Base-by-base conservation (phyloP, 2,329 filamentous ascomycete genomes). In the Exophiala aquamarina region DNA sequence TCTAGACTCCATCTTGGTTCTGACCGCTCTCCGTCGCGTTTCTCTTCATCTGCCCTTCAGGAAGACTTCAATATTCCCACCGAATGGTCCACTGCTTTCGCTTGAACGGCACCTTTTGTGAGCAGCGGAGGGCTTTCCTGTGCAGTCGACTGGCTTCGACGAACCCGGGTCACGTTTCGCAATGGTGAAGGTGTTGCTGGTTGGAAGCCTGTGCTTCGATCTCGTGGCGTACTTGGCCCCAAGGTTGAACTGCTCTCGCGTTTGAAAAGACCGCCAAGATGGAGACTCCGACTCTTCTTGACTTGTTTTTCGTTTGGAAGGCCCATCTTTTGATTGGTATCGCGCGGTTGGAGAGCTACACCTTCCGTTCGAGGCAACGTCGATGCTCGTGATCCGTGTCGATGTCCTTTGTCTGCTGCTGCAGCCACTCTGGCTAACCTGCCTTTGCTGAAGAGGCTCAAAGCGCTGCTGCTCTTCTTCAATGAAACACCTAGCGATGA, bases 401-500 rank as follows among this genome's bases (percentile, higher is more conserved):
- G 18, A 8, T 4, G 10, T 37, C 18, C 18, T 18, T 13, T 19
- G 10, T 8, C 15, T 15, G 10, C 17, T 13, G 15, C 14, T 14
- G 9, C 7, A 7, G 36, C 36, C 11, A 21, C 9, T 7, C 6
- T 20, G 14, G 9, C 8, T 11, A 14, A 15, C 15, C 15, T 20
- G 11, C 35, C 18, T 44, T 40, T 49, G 18, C 33, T 38, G 29
- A 55, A 55, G 14, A 55, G 31, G 32, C 45, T 34, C 7, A 53
- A 26, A 18, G 46, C 52, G 23, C 52, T 55, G 37, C 31, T 47
- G 33, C 49, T 55, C 42, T 52, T 55, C 46, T 50, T 55, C 39
- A 55, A 39, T 3, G 43, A 8, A 9, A 39, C 39, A 3, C 26
- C 17, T 10, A 38, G 28, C 33, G 20, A 33, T 31, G 39, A 37